A percentile compares a stretch with the other conserved stretches of the same genome.
Evolutionary conservation across 352 stramenopile species (phyloP).

Genomic region (Phytopythium sindhum): DNA sequence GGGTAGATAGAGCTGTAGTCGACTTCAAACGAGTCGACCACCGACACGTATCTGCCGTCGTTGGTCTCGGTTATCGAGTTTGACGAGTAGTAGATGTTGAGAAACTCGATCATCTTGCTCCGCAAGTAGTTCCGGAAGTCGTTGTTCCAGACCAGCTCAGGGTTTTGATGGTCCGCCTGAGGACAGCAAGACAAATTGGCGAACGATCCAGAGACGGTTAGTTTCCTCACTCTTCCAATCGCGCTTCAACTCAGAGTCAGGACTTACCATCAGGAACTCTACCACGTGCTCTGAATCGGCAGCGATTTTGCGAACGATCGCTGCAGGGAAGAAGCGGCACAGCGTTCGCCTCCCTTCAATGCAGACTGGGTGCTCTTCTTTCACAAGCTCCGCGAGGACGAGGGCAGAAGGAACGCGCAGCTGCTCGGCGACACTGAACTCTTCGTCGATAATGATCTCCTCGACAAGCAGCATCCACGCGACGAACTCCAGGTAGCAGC

Average conservation of each 20-base stretch:
- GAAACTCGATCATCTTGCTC: constrained; percentile 58
- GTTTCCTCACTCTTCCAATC: neutral
- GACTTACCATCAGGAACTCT: constrained; percentile 54
- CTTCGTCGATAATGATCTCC: constrained; percentile 58
- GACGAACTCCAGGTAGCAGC: constrained; percentile 78
- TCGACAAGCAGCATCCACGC: constrained; percentile 66
- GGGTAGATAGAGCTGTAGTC: constrained; percentile 74
- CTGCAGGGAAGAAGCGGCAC: constrained; percentile 67
- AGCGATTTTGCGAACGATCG: constrained; percentile 58
- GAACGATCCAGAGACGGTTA: neutral
- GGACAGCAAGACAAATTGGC: neutral
- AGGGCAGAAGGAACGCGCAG: constrained; percentile 60
- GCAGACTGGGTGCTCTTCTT: constrained; percentile 35
- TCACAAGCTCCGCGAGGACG: constrained; percentile 62
- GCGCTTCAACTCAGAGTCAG: neutral
- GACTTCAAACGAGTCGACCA: constrained; percentile 59
- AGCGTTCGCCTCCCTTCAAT: constrained; percentile 49
- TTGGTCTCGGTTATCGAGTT: constrained; percentile 44
- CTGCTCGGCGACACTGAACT: constrained; percentile 47
- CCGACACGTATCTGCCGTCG: constrained; percentile 29
- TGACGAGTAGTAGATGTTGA: constrained; percentile 75
- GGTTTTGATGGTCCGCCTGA: constrained; percentile 88
- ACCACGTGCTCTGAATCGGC: constrained; percentile 45
- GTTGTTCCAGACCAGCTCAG: constrained; percentile 93
- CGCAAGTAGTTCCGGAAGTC: constrained; percentile 84